Percentiles rank a stretch among this genome's conserved stretches.
Evolutionary conservation across 305 asterid genomes (phyloP).

Genomic region (Solanum hybrid): DNA sequence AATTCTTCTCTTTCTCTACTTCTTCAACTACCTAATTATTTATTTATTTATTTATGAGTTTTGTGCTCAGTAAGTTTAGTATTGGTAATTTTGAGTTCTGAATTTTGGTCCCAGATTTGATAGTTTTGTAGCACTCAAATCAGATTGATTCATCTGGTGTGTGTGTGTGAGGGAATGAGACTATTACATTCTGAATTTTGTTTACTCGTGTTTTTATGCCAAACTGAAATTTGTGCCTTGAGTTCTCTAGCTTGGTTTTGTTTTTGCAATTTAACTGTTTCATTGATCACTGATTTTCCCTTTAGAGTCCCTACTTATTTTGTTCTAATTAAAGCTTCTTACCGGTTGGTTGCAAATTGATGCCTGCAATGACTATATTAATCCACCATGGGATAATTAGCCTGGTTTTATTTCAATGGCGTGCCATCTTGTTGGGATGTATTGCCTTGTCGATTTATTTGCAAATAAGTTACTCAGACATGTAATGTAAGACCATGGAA

Average conservation of each 20-base stretch:
- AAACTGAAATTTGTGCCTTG: not conserved
- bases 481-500: not conserved
- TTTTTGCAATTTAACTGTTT: not conserved
- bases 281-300: not conserved
- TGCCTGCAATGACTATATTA: not conserved
- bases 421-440: not conserved
- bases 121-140: not conserved
- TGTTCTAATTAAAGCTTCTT: not conserved
- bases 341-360: not conserved
- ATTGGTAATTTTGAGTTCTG: constrained; percentile 2
- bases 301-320: not conserved
- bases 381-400: not conserved
- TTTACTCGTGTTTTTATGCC: not conserved
- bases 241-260: not conserved
- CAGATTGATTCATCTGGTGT: not conserved
- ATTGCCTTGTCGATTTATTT: not conserved
- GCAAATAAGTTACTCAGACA: not conserved
- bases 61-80: not conserved
- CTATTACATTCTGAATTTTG: constrained; percentile 14
- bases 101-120: not conserved
- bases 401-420: not conserved
- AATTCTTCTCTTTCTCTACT: constrained; percentile 14
- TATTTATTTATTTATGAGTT: constrained; percentile 1
- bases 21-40: not conserved
- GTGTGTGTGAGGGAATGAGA: not conserved